Conservation (phyloP, 306 rosid genomes). For the Sicyos baderoa region DNA sequence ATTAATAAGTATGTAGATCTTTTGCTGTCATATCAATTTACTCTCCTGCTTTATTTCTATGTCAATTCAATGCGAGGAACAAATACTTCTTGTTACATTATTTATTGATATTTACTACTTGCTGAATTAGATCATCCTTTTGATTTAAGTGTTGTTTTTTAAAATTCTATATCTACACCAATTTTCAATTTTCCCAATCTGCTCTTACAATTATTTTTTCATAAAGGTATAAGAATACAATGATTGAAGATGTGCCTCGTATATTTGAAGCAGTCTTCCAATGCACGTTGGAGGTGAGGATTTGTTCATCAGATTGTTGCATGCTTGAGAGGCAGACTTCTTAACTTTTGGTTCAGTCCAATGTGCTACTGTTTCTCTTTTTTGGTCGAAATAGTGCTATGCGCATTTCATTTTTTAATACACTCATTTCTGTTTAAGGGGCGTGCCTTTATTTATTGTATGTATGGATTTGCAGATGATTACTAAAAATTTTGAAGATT, state of each 20-base stretch:
- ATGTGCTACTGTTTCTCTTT: not conserved
- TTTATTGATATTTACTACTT: not conserved
- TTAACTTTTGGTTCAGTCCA: not conserved
- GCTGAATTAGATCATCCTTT: not conserved
- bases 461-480: slow-evolving; percentile 52
- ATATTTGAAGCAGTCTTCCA: slow-evolving; percentile 97
- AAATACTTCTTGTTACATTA: not conserved
- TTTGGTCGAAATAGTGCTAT: not conserved
- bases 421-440: not conserved
- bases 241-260: slow-evolving; percentile 91
- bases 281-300: slow-evolving; percentile 88
- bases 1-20: slow-evolving; percentile 60
- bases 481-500: slow-evolving; percentile 86
- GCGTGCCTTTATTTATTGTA: slow-evolving; percentile 14
- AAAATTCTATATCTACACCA: not conserved
- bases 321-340: not conserved
- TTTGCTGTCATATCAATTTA: not conserved
- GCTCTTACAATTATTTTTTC: slow-evolving; percentile 12
- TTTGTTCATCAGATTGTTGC: not conserved
- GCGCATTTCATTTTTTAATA: not conserved
- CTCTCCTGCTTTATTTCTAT: not conserved
- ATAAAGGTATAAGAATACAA: slow-evolving; percentile 70
- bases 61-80: not conserved
- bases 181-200: not conserved
- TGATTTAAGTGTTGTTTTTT: not conserved